Evolutionary conservation across 2,329 filamentous ascomycete genomes (phyloP), one percentile per base, ranked within the genome.

Genomic region (Arthroderma sp.): DNA sequence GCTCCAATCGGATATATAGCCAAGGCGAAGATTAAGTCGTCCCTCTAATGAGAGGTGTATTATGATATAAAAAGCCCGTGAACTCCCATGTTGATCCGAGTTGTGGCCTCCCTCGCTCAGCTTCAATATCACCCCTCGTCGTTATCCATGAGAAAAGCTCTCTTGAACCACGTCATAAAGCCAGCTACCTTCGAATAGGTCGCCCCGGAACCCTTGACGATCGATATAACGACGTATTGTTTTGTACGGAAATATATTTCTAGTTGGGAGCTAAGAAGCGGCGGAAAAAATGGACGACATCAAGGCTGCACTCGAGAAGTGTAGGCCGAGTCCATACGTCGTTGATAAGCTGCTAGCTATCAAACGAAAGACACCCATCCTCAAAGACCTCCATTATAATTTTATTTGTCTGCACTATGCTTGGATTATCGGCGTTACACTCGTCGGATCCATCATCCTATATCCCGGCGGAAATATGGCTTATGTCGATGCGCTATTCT

Each of bases 401-500:
- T 77, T 76, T 63, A 75, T 77, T 39, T 66, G 73, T 25, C 60
- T 76, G 8, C 74, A 77, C 56, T 76, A 97, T 69, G 78, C 86
- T 58, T 95, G 89, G 75, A 85, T 98, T 61, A 79, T 96, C 58
- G 76, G 80, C 60, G 81, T 87, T 70, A 78, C 81, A 3, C 76
- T 98, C 1, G 55, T 91, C 51, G 84, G 83, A 15, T 95, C 91
- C 0, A 75, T 96, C 62, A 77, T 95, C 54, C 71, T 98, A 17
- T 96, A 82, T 64, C 81, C 79, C 17, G 76, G 74, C 2, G 81
- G 81, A 25, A 73, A 82, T 15, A 70, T 96, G 59, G 61, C 71
- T 1, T 98, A 95, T 66, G 87, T 93, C 64, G 91, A 98, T 76
- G 85, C 90, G 1, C 79, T 98, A 15, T 88, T 95, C 77, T 88